Evolutionary conservation across 768 basidiomycete genomes (phyloP).

Genomic region (Serendipita sp.): DNA sequence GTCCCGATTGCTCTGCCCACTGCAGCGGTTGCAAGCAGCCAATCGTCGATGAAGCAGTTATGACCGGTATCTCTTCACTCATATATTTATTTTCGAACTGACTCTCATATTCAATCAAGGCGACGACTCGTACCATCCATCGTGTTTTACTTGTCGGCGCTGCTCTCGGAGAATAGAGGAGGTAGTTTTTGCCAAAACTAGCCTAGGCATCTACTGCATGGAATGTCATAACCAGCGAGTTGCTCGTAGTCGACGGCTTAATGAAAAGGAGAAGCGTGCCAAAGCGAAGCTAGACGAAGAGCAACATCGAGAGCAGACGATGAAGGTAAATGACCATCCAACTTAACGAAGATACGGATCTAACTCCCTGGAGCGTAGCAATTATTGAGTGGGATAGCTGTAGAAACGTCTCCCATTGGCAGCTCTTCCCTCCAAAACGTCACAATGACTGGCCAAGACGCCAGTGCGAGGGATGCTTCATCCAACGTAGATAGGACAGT

Average conservation of each 20-base stretch:
- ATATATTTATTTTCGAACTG: background rate
- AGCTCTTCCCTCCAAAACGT: too few relatives aligned
- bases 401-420: background rate
- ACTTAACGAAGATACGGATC: background rate
- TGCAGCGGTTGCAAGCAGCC: constrained; percentile 90
- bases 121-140: constrained; percentile 95
- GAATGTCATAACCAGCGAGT: constrained; percentile 95
- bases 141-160: constrained; percentile 96
- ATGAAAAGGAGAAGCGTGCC: constrained; percentile 61
- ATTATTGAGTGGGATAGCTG: background rate
- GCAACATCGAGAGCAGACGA: constrained; percentile 11
- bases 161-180: constrained; percentile 94
- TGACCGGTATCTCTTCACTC: constrained; percentile 43
- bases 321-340: background rate
- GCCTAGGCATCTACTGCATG: constrained; percentile 98
- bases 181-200: constrained; percentile 95
- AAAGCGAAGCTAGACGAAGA: constrained; percentile 15
- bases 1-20: constrained; percentile 81
- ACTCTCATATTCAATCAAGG: constrained; percentile 20
- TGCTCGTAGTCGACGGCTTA: constrained; percentile 77
- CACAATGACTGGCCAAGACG: background rate
- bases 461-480: background rate
- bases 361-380: background rate
- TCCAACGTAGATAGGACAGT: too few relatives aligned
- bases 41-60: constrained; percentile 97